These are phyloP conservation scores for Kregervanrija fluxuum DNA, from an alignment of 805 yeast genomes.

Conservation along the genomic window DNA sequence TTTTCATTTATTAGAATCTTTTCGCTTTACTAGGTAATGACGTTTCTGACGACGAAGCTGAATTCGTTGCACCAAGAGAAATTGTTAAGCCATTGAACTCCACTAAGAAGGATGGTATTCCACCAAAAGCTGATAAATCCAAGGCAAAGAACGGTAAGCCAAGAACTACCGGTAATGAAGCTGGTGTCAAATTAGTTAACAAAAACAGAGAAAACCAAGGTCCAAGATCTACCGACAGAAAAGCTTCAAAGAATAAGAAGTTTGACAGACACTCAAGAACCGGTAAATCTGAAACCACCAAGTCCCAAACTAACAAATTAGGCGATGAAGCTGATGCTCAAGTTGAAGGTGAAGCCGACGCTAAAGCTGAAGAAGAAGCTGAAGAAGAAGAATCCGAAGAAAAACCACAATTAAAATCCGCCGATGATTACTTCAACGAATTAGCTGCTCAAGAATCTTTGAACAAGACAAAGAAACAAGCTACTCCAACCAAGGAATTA, in stretches of 20 bases:
- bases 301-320: conserved; percentile 83
- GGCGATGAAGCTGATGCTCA: conserved; percentile 63
- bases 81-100: conserved; percentile 76
- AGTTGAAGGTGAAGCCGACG: conserved; percentile 48
- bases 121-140: conserved; percentile 74
- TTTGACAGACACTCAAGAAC: conserved; percentile 84
- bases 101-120: conserved; percentile 77
- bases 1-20: conserved; percentile 47
- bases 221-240: conserved; percentile 40
- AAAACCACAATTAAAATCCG: conserved; percentile 55
- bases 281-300: conserved; percentile 77
- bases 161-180: conserved; percentile 81
- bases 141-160: conserved; percentile 66
- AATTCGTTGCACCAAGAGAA: conserved; percentile 57
- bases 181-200: conserved; percentile 67
- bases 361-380: conserved; percentile 37
- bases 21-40: conserved; percentile 83
- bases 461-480: conserved; percentile 16
- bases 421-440: conserved; percentile 82
- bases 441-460: conserved; percentile 38
- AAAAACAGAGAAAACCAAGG: conserved; percentile 61
- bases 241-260: conserved; percentile 43
- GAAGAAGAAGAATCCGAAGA: conserved; percentile 33
- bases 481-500: conserved; percentile 36
- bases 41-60: conserved; percentile 69